phyloP scores from a whole-genome alignment of 73 alveolate genomes.

The Durusdinium trenchii region DNA sequence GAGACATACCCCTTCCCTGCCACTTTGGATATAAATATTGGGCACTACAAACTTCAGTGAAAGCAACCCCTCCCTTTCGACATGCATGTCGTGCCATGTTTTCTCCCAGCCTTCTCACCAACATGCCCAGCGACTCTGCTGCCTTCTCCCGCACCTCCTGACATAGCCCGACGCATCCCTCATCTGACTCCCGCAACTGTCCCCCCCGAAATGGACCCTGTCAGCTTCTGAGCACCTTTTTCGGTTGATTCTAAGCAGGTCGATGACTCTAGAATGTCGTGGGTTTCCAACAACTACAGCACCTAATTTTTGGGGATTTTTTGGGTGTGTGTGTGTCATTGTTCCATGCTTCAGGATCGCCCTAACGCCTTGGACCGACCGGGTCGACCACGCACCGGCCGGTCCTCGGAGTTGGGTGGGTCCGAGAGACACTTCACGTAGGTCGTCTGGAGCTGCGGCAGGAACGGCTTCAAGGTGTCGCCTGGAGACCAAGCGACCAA shows the following conservation, averaged over 20 bases:
- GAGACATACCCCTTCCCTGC: too few relatives aligned
- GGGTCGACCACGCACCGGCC: neutral
- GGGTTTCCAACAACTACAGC: too few relatives aligned
- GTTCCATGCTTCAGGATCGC: neutral
- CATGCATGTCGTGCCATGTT: too few relatives aligned
- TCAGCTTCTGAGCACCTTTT: neutral
- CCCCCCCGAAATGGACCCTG: neutral
- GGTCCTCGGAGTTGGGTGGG: conserved; percentile 83
- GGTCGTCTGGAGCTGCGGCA: conserved; percentile 97
- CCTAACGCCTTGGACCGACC: neutral
- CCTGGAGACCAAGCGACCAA: conserved; percentile 45
- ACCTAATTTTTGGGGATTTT: neutral
- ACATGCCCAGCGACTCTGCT: conserved; percentile 66
- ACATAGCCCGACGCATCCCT: neutral
- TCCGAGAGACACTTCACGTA: conserved; percentile 97
- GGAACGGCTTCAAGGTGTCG: conserved; percentile 96
- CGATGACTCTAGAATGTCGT: too few relatives aligned
- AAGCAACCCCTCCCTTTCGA: too few relatives aligned
- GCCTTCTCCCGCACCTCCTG: conserved; percentile 92
- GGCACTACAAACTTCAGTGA: too few relatives aligned
- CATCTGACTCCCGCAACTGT: neutral
- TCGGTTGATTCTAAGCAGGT: neutral
- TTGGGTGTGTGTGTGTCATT: neutral
- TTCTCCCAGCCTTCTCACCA: conserved; percentile 58
- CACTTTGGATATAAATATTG: too few relatives aligned